Conservation (phyloP, 2,329 filamentous ascomycete genomes). For the Sarocladiaceae sp. region DNA sequence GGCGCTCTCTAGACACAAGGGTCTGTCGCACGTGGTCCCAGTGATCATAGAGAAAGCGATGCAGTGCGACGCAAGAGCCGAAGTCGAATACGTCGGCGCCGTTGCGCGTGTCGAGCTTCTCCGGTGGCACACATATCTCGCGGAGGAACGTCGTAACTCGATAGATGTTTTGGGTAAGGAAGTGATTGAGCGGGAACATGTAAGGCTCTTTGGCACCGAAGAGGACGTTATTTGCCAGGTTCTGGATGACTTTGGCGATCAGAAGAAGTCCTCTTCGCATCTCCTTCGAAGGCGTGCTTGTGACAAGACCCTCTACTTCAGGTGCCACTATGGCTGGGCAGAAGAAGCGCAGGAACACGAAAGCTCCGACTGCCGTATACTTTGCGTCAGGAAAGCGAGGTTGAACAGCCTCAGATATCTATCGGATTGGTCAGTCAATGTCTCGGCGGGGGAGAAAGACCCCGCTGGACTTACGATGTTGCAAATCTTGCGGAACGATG, state of each 20-base stretch:
- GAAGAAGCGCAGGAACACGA: constrained; percentile 67
- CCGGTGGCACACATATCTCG: constrained; percentile 55
- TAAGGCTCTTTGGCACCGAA: constrained; percentile 68
- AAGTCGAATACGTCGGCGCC: constrained; percentile 56
- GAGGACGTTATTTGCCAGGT: constrained; percentile 64
- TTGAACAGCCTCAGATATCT: constrained; percentile 59
- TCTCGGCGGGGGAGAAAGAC: no score
- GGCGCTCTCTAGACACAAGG: constrained; percentile 52
- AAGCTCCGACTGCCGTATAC: constrained; percentile 65
- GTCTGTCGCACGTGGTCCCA: constrained; percentile 65
- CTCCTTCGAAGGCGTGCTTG: constrained; percentile 56
- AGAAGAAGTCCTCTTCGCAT: constrained; percentile 62
- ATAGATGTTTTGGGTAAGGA: constrained; percentile 62
- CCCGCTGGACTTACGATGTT: no score
- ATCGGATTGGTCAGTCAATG: no score
- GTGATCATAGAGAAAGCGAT: constrained; percentile 64
- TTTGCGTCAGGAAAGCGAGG: constrained; percentile 61
- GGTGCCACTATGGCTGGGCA: constrained; percentile 67
- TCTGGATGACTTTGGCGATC: constrained; percentile 66
- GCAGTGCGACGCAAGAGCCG: constrained; percentile 62
- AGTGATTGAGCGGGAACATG: constrained; percentile 66
- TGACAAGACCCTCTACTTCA: constrained; percentile 60
- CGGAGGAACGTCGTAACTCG: constrained; percentile 59
- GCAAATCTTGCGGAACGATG: constrained; percentile 61
- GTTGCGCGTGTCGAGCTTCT: constrained; percentile 33